phyloP scores from a whole-genome alignment of 345 rosid genomes.

The Salix dunnii region DNA sequence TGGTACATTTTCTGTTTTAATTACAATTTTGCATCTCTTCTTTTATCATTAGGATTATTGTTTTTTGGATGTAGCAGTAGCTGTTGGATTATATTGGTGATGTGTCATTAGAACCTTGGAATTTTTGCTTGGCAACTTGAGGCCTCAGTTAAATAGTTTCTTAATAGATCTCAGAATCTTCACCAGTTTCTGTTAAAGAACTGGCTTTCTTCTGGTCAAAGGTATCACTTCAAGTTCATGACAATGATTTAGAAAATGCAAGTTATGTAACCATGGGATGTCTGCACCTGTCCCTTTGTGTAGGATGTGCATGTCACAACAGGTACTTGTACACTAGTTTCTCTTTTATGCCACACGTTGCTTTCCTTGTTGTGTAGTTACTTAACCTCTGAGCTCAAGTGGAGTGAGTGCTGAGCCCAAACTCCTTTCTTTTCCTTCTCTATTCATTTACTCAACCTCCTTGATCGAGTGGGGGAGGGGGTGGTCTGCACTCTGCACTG shows the following conservation, averaged over 20 bases:
- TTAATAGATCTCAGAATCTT: conserved; percentile 5
- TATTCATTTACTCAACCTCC: neutral
- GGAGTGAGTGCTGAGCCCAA: neutral
- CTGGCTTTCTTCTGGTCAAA: neutral
- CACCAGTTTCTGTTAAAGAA: conserved; percentile 4
- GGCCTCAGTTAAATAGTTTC: conserved; percentile 1
- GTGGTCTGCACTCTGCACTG: too few species aligned
- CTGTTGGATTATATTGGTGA: conserved; percentile 2
- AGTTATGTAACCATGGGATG: neutral
- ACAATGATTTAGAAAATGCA: neutral
- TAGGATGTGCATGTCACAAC: neutral
- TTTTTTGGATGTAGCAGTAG: conserved; percentile 11
- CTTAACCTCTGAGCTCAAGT: too few species aligned
- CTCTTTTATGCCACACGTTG: too few species aligned
- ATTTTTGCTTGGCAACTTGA: neutral
- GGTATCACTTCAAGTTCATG: neutral
- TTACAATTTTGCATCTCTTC: conserved; percentile 9
- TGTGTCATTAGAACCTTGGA: conserved; percentile 2
- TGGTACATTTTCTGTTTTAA: conserved; percentile 9
- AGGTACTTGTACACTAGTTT: neutral
- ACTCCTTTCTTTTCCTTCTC: neutral
- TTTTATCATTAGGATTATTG: neutral
- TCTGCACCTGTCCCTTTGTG: neutral
- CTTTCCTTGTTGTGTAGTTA: too few species aligned
- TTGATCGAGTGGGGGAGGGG: too few species aligned